These are phyloP conservation scores for Clathrospora elynae DNA, from an alignment of 2,329 filamentous ascomycete species.

Conservation along the genomic window DNA sequence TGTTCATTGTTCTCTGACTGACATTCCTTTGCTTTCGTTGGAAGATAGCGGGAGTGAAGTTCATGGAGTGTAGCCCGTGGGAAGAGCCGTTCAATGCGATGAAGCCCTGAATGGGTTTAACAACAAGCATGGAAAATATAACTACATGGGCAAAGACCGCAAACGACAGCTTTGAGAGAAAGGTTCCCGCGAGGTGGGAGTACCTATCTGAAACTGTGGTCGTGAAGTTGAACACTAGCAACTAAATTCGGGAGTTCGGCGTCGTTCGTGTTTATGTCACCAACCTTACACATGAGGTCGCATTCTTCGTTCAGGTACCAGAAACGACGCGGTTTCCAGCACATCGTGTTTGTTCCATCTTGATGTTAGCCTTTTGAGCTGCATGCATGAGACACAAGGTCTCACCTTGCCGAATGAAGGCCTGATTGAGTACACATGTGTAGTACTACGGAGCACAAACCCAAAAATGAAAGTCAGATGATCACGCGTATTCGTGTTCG, in stretches of 20 bases:
- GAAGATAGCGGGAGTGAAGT: slow-evolving; percentile 9
- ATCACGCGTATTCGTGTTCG: slow-evolving; percentile 12
- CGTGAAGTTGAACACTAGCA: slow-evolving; percentile 13
- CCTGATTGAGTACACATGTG: slow-evolving; percentile 4
- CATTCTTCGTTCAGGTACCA: slow-evolving; percentile 39
- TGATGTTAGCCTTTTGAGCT: slow-evolving; percentile 20
- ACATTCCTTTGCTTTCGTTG: slow-evolving; percentile 32
- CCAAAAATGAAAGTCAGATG: slow-evolving; percentile 25
- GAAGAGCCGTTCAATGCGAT: slow-evolving; percentile 1
- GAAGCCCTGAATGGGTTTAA: neutral
- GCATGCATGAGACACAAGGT: slow-evolving; percentile 30
- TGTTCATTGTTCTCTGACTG: slow-evolving; percentile 28
- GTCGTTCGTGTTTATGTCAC: slow-evolving; percentile 25
- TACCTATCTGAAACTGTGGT: slow-evolving; percentile 11
- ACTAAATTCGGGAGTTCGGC: slow-evolving; percentile 13
- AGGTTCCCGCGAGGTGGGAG: neutral
- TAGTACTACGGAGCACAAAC: slow-evolving; percentile 12
- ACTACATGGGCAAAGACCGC: slow-evolving; percentile 1
- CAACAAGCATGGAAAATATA: neutral
- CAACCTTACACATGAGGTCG: slow-evolving; percentile 39
- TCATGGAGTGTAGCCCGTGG: slow-evolving; percentile 9
- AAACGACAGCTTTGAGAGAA: neutral
- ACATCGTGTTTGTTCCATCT: slow-evolving; percentile 24
- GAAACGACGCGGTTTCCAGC: slow-evolving; percentile 24
- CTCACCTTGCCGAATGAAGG: slow-evolving; percentile 22